Percentiles rank a stretch among this genome's conserved stretches.
Evolutionary conservation across 129 eudicot species (phyloP).

Genomic region (Erigeron canadensis): DNA sequence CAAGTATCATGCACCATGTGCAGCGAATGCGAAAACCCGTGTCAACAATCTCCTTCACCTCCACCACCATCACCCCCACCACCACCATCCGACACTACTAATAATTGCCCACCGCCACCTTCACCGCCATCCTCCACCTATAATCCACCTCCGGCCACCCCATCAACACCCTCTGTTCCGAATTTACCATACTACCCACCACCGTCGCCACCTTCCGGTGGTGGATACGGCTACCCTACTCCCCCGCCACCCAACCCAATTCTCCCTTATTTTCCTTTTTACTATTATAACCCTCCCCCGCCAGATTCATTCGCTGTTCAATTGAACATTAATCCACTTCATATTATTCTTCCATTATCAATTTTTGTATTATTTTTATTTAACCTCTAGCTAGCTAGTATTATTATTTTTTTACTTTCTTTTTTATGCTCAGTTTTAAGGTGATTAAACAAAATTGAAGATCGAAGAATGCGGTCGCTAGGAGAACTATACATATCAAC

Average conservation of each 20-base stretch:
- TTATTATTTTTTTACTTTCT: neutral
- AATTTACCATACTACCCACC: conserved; percentile 37
- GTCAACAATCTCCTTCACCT: conserved; percentile 52
- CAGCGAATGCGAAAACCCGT: conserved; percentile 71
- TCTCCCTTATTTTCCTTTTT: conserved; percentile 69
- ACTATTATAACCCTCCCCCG: conserved; percentile 57
- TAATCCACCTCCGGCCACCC: conserved; percentile 31
- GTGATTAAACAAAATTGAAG: neutral
- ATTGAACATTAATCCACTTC: conserved; percentile 4
- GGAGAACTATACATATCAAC: conserved; percentile 2
- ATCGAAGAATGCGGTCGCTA: neutral
- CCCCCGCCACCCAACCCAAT: conserved; percentile 79
- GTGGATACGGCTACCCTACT: conserved; percentile 22
- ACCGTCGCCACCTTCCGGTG: conserved; percentile 31
- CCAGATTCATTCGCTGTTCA: conserved; percentile 22
- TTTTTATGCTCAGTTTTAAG: neutral
- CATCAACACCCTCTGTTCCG: conserved; percentile 35
- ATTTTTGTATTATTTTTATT: neutral
- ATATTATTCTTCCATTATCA: conserved; percentile 9
- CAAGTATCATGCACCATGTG: conserved; percentile 71
- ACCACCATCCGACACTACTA: conserved; percentile 18
- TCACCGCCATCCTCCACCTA: conserved; percentile 22
- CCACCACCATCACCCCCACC: conserved; percentile 39
- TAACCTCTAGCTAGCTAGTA: neutral
- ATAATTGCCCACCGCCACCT: conserved; percentile 51